Evolutionary conservation across 2,329 filamentous ascomycete genomes (phyloP), one percentile per base, ranked within the genome.

Genomic region (Colletotrichum horii): DNA sequence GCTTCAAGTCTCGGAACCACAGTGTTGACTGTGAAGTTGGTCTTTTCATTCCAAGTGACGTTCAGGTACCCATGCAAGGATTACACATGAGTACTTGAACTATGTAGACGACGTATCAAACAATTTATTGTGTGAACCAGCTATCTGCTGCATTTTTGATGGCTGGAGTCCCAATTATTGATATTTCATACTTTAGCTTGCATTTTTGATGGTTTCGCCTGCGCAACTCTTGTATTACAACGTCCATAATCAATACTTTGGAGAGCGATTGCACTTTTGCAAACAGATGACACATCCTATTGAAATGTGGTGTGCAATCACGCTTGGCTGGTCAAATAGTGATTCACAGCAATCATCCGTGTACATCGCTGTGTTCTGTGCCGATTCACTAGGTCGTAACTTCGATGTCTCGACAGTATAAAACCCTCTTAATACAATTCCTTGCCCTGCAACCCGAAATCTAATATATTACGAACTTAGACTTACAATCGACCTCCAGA

Each of bases 401-500:
- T 52, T 22, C 43, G 11, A 3, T 3, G n/a, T 22, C 4, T 11
- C 43, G 2, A 22, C 22, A 24, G 43, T 52, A 52, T 8, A 52
- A 52, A 52, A 22, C n/a, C 43, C 43, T 22, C 43, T 14, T 8
- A 2, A 52, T n/a, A 22, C 12, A 2, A 22, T 5, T 1, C 22
- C 19, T 48, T n/a, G 38, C 0, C 19, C 38, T n/a, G 19, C 0
- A 48, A 48, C 0, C 12, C 38, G 19, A n/a, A n/a, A n/a, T 48
- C 0, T 12, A 48, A 48, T 22, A 43, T 9, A 38, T 1, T 19
- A 2, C 2, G 4, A 38, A 5, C 16, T 38, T 4, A 38, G n/a
- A 16, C 34, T 38, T 36, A 0, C 34, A 36, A 3, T 19, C 36
- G 1, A 16, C 12, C 43, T 22, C n/a, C 0, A 52, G 43, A 52